Evolutionary conservation across 1,284 basidiomycete species (phyloP).

Genomic region (Marasmius fiardii): DNA sequence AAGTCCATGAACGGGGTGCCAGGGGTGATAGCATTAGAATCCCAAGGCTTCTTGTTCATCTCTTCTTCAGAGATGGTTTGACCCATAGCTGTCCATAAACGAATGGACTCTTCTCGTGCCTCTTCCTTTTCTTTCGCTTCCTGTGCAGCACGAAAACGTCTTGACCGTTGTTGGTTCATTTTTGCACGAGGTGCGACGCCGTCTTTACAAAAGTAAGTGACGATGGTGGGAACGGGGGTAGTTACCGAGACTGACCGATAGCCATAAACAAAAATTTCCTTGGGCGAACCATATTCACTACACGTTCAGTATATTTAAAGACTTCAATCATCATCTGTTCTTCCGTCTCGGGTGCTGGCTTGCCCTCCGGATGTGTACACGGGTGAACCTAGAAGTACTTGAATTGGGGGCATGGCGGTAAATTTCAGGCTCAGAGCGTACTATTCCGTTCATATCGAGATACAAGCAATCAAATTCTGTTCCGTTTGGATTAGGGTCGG

Average conservation of each 20-base stretch:
- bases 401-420: slow-evolving; percentile 2
- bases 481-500: slow-evolving; percentile 91
- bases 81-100: slow-evolving; percentile 89
- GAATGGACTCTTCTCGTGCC: slow-evolving; percentile 77
- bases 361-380: slow-evolving; percentile 98
- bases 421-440: slow-evolving; percentile 18
- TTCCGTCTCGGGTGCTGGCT: slow-evolving; percentile 95
- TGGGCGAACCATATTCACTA: slow-evolving; percentile 96
- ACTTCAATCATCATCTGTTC: slow-evolving; percentile 99
- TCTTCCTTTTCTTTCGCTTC: slow-evolving; percentile 95
- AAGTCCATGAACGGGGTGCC: slow-evolving; percentile 99
- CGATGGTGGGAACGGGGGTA: not conserved
- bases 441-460: slow-evolving; percentile 91
- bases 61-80: slow-evolving; percentile 85
- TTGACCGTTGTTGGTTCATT: slow-evolving; percentile 98
- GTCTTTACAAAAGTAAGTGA: slow-evolving; percentile 44
- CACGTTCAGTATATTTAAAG: slow-evolving; percentile 95
- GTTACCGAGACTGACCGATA: slow-evolving; percentile 59
- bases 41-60: slow-evolving; percentile 88
- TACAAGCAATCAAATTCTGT: slow-evolving; percentile 96
- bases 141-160: slow-evolving; percentile 92
- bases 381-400: slow-evolving; percentile 78
- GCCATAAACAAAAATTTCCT: slow-evolving; percentile 97
- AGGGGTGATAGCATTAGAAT: slow-evolving; percentile 98
- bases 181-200: slow-evolving; percentile 98